Conservation (phyloP, 805 yeast species). For the Teunomyces stri region DNA sequence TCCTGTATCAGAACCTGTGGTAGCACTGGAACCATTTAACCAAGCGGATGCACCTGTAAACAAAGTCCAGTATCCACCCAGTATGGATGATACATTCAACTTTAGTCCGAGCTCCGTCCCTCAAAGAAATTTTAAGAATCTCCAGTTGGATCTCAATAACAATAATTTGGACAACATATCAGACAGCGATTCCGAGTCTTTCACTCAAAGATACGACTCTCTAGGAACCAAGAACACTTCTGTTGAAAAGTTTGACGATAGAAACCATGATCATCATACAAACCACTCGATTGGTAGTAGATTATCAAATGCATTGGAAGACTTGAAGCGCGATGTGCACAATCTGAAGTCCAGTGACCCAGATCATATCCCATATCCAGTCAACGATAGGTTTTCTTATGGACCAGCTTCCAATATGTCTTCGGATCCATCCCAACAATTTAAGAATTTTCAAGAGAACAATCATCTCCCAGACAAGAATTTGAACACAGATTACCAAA, state of each 20-base stretch:
- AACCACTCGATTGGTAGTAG: constrained; percentile 5
- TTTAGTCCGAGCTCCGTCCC: constrained; percentile 13
- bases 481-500: constrained; percentile 26
- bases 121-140: constrained; percentile 22
- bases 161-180: constrained; percentile 5
- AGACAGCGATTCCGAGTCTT: constrained; percentile 6
- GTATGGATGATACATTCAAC: constrained; percentile 11
- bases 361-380: constrained; percentile 4
- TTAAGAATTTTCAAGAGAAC: constrained; percentile 14
- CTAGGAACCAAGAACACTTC: constrained; percentile 9
- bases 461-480: constrained; percentile 10
- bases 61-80: not conserved
- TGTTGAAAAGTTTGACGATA: constrained; percentile 4
- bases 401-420: constrained; percentile 1
- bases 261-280: not conserved
- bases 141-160: constrained; percentile 15
- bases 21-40: not conserved
- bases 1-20: not conserved
- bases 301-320: constrained; percentile 27
- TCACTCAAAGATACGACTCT: constrained; percentile 6
- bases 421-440: constrained; percentile 11
- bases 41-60: not conserved
- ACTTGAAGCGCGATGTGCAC: constrained; percentile 26
- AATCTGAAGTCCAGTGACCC: constrained; percentile 17
- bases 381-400: constrained; percentile 7